Evolutionary conservation across 306 rosid species (phyloP).

Genomic region (Pueraria montana): DNA sequence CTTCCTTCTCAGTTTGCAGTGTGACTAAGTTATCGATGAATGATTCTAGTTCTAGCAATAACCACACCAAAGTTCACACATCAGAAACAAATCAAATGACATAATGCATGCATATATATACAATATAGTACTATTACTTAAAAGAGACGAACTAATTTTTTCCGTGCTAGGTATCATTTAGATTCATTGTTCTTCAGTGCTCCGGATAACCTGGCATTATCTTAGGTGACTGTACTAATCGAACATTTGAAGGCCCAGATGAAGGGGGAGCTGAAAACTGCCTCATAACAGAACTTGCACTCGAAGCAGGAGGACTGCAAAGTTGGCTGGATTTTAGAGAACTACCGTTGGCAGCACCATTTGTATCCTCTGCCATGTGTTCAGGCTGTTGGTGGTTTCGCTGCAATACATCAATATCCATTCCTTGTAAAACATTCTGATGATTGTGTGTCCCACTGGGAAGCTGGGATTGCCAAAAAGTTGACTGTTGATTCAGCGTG

Average conservation of each 20-base stretch:
- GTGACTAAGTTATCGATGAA: background rate
- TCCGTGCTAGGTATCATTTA: background rate
- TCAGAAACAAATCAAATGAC: conserved; percentile 29
- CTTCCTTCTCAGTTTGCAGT: too few relatives aligned
- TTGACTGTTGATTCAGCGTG: conserved; percentile 57
- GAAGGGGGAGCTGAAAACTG: conserved; percentile 57
- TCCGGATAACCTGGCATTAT: conserved; percentile 55
- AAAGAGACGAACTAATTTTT: conserved; percentile 20
- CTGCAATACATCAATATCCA: conserved; percentile 61
- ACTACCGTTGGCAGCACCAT: conserved; percentile 43
- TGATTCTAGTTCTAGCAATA: conserved; percentile 1
- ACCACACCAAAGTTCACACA: conserved; percentile 1
- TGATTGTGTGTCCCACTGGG: conserved; percentile 55
- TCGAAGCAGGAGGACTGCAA: conserved; percentile 57
- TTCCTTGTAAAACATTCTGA: conserved; percentile 60
- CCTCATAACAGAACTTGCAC: conserved; percentile 52
- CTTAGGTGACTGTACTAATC: conserved; percentile 55
- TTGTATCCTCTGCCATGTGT: conserved; percentile 57
- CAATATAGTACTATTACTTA: background rate
- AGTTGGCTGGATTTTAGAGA: conserved; percentile 57
- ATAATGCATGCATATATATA: conserved; percentile 23
- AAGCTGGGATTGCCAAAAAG: conserved; percentile 70
- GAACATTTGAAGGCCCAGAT: conserved; percentile 57
- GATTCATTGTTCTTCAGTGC: conserved; percentile 27
- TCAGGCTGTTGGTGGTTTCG: conserved; percentile 59